Percentiles rank a stretch among this genome's conserved stretches.
These are phyloP conservation scores for Mucor sp. DNA, from an alignment of 371 early-diverging fungal species.

Conservation along the genomic window DNA sequence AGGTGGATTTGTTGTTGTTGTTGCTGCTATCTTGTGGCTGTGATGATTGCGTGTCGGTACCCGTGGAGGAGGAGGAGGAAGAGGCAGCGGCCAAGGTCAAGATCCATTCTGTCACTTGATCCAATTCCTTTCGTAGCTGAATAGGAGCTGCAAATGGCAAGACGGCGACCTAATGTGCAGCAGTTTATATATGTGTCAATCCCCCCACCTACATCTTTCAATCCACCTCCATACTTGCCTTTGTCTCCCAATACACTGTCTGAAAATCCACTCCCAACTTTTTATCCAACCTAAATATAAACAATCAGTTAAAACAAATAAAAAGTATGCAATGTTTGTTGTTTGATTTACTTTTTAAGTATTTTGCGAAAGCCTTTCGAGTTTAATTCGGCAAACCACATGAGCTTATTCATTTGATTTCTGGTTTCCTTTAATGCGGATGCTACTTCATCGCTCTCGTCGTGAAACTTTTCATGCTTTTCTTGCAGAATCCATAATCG, in stretches of 20 bases:
- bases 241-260: constrained; percentile 56
- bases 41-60: background rate
- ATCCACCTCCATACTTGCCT: constrained; percentile 31
- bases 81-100: background rate
- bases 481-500: constrained; percentile 64
- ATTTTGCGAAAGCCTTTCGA: constrained; percentile 69
- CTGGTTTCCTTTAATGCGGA: constrained; percentile 63
- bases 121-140: constrained; percentile 30
- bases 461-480: constrained; percentile 47
- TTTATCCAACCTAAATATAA: constrained; percentile 60
- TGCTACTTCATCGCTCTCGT: constrained; percentile 56
- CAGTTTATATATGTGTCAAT: background rate
- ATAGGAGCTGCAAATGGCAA: constrained; percentile 39
- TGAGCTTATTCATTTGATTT: constrained; percentile 58
- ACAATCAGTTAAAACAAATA: background rate
- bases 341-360: constrained; percentile 65
- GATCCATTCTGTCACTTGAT: constrained; percentile 34
- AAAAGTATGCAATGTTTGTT: background rate
- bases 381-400: constrained; percentile 71
- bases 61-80: background rate
- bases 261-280: constrained; percentile 50
- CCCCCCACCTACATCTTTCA: background rate
- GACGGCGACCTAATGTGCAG: constrained; percentile 31
- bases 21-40: background rate
- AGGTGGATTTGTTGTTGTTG: constrained; percentile 5